Evolutionary conservation across 352 stramenopile genomes (phyloP), one percentile per base, ranked within the genome.

Genomic region (Pythium folliculosum): DNA sequence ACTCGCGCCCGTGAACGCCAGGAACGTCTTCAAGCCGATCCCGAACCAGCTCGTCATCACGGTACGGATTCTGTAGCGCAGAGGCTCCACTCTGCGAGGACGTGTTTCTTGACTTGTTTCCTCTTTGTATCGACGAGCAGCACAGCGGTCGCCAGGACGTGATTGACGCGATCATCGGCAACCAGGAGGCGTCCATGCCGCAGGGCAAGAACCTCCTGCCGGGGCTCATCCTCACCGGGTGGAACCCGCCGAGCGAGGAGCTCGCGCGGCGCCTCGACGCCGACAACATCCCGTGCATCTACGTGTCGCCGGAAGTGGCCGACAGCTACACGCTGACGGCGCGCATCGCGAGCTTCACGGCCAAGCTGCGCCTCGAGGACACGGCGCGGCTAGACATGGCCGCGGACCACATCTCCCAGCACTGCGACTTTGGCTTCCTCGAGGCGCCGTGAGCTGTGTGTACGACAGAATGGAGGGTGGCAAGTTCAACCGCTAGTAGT

Each of bases 281-380:
- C 13, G 85, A 90, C 72, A 92, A 88, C 62, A 95, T 94, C 61
- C 87, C 87, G 53, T 95, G 87, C 73, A 95, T 95, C 60, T 95
- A 95, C 69, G 85, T 94, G 32, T 86, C 87, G 17, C 87, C 87
- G 4, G 78, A 89, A 54, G 89, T 88, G 65, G 86, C 85, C 44
- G 87, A 95, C 73, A 95, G 87, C 81, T 95, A 94, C 78, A 93
- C 84, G 49, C 78, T 95, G 44, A 94, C 85, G 51, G 86, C 87
- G 32, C 81, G 78, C n/a, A 72, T 95, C 54, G 72, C 87, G 17
- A 75, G 85, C 52, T 95, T 95, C 71, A 94, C 85, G 49, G 87
- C 87, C 63, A 95, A 95, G 66, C 76, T 94, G 30, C 86, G 85
- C 59, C 81, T 76, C 16, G 83, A 95, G 52, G 87, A 95, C 70